These are phyloP conservation scores for Lantana camara DNA, from an alignment of 257 asterid species.

Conservation along the genomic window DNA sequence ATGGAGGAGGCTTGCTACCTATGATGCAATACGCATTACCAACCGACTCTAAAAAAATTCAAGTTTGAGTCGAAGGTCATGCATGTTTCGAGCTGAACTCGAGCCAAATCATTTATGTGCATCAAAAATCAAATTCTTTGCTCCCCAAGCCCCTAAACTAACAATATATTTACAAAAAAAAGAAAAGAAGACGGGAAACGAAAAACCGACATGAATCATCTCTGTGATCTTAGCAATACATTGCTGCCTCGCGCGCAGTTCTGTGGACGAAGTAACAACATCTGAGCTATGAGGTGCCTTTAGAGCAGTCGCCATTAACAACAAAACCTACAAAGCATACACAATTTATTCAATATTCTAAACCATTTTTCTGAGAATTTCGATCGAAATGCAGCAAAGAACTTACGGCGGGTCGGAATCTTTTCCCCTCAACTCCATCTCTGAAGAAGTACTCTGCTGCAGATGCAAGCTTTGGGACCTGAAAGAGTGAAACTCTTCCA, in stretches of 20 bases:
- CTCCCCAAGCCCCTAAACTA: no score
- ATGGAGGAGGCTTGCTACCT: conserved; percentile 1
- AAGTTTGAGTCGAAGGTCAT: no score
- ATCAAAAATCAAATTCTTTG: no score
- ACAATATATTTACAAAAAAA: no score
- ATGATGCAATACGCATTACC: not conserved
- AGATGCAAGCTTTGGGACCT: conserved; percentile 2
- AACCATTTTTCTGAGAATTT: no score
- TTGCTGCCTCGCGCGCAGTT: not conserved
- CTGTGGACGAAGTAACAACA: not conserved
- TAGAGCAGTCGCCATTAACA: conserved; percentile 1
- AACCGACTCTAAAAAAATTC: no score
- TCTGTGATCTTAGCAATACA: not conserved
- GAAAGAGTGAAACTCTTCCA: not conserved
- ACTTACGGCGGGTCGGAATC: not conserved
- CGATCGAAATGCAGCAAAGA: no score
- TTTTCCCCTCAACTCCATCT: not conserved
- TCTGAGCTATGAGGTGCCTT: not conserved
- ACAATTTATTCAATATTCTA: not conserved
- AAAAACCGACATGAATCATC: not conserved
- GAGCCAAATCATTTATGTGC: no score
- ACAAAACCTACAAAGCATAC: not conserved
- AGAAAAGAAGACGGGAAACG: no score
- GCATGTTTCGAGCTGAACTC: no score
- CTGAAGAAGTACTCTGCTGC: not conserved